A percentile compares a stretch with the other conserved stretches of the same genome.
Evolutionary conservation across 1,284 basidiomycete genomes (phyloP).

Genomic region (Sanghuangporus sanghuang): DNA sequence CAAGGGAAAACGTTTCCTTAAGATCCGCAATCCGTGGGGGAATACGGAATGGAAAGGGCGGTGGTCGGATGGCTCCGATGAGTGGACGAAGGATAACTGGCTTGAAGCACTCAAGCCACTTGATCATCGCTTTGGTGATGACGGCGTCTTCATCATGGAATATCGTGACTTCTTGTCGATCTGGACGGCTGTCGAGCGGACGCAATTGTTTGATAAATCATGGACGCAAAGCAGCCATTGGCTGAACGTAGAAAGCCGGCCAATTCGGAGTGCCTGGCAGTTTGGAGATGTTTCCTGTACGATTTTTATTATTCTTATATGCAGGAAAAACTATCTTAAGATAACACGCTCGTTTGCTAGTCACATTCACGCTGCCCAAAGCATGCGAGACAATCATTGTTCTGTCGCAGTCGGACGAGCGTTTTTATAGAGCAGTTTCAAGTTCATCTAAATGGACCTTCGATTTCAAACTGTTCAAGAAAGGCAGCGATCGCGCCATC

Average conservation of each 20-base stretch:
- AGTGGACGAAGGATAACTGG: conserved; percentile 44
- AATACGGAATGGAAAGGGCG: conserved; percentile 44
- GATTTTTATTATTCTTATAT: not conserved
- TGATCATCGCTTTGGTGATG: conserved; percentile 42
- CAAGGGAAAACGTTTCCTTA: conserved; percentile 43
- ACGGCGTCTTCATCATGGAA: conserved; percentile 54
- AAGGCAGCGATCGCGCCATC: conserved; percentile 32
- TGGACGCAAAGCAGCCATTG: conserved; percentile 48
- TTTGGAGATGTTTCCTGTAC: not conserved
- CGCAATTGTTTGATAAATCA: conserved; percentile 39
- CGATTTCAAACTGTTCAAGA: conserved; percentile 44
- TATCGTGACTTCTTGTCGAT: conserved; percentile 46
- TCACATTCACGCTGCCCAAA: conserved; percentile 36
- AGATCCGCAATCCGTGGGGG: conserved; percentile 53
- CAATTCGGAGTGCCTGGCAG: conserved; percentile 22
- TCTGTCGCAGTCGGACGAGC: conserved; percentile 41
- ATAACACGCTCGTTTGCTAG: conserved; percentile 25
- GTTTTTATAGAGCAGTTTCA: conserved; percentile 37
- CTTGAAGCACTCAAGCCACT: conserved; percentile 34
- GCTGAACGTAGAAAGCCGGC: conserved; percentile 35
- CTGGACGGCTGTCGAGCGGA: conserved; percentile 42
- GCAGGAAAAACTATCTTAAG: not conserved
- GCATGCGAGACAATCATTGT: conserved; percentile 39
- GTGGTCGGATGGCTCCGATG: conserved; percentile 49
- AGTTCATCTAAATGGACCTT: conserved; percentile 35